A percentile compares a stretch with the other conserved stretches of the same genome.
These are phyloP conservation scores for Polytolypa hystricis DNA, from an alignment of 2,329 filamentous ascomycete species.

Conservation along the genomic window DNA sequence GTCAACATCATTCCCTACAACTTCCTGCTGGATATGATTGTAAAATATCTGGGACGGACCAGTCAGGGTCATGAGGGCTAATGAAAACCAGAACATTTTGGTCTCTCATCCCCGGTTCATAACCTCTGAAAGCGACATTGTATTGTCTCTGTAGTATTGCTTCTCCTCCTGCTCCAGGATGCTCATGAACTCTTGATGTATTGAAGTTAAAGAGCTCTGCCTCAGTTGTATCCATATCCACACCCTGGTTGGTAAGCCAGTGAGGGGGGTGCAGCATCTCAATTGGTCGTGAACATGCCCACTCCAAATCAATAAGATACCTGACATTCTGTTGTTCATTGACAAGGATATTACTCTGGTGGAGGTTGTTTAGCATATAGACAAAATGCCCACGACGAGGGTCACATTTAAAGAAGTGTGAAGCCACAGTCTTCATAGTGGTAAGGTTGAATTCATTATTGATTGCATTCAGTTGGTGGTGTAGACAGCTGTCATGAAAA, in stretches of 20 bases:
- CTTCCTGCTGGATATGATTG: conserved; percentile 1
- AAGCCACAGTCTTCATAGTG: conserved; percentile 19
- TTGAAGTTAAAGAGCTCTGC: conserved; percentile 3
- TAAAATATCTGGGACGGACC: not conserved
- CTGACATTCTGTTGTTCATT: conserved; percentile 24
- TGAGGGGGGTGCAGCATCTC: conserved; percentile 19
- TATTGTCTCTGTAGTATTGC: not conserved
- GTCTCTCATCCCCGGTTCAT: not conserved
- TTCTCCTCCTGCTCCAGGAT: conserved; percentile 5
- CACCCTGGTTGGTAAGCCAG: conserved; percentile 16
- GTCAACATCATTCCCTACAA: not conserved
- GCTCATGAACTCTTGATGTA: conserved; percentile 7
- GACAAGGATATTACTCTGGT: conserved; percentile 27
- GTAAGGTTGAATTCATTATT: conserved; percentile 11
- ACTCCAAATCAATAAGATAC: conserved; percentile 25
- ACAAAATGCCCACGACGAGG: conserved; percentile 26
- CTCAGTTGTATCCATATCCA: conserved; percentile 12
- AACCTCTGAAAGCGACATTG: not conserved
- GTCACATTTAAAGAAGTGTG: conserved; percentile 20
- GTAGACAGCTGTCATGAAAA: conserved; percentile 18
- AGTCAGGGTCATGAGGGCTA: conserved; percentile 1
- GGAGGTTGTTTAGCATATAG: conserved; percentile 28
- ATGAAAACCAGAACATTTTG: conserved; percentile 4
- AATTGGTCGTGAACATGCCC: conserved; percentile 19
- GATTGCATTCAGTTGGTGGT: conserved; percentile 19